phyloP scores from a whole-genome alignment of 2,329 filamentous ascomycete genomes.

The Apiospora hydei region DNA sequence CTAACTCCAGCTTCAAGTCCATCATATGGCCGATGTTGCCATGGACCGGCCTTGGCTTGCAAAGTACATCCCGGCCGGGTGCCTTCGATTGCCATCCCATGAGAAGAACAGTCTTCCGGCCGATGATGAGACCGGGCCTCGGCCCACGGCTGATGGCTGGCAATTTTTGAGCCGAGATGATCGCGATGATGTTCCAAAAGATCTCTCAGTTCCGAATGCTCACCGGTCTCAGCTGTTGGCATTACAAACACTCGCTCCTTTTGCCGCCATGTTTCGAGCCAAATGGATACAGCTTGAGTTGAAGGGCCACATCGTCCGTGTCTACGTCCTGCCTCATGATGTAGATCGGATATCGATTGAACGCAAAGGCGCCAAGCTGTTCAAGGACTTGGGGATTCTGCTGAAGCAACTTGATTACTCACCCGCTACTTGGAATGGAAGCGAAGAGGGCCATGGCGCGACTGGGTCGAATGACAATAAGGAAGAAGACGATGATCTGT shows the following conservation, averaged over 20 bases:
- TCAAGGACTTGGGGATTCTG: conserved; percentile 54
- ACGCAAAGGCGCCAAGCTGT: conserved; percentile 53
- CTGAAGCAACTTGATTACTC: conserved; percentile 65
- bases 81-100: conserved; percentile 41
- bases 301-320: conserved; percentile 47
- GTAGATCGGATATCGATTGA: conserved; percentile 60
- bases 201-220: not conserved
- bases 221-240: not conserved
- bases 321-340: conserved; percentile 74
- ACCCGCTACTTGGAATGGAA: conserved; percentile 60
- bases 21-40: not conserved
- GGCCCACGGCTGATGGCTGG: conserved; percentile 36
- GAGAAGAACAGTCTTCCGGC: conserved; percentile 28
- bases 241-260: conserved; percentile 34
- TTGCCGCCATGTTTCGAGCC: conserved; percentile 42
- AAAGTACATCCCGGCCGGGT: conserved; percentile 52
- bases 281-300: conserved; percentile 56
- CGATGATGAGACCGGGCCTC: conserved; percentile 31
- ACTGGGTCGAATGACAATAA: not conserved
- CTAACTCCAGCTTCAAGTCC: not conserved
- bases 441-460: no score
- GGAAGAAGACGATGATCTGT: conserved; percentile 49
- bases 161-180: conserved; percentile 35
- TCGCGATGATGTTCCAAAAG: conserved; percentile 32
- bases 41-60: conserved; percentile 28